Percentiles rank a stretch among this genome's conserved stretches.
phyloP scores from a whole-genome alignment of 768 basidiomycete species.

The Auricularia auricula-judae region DNA sequence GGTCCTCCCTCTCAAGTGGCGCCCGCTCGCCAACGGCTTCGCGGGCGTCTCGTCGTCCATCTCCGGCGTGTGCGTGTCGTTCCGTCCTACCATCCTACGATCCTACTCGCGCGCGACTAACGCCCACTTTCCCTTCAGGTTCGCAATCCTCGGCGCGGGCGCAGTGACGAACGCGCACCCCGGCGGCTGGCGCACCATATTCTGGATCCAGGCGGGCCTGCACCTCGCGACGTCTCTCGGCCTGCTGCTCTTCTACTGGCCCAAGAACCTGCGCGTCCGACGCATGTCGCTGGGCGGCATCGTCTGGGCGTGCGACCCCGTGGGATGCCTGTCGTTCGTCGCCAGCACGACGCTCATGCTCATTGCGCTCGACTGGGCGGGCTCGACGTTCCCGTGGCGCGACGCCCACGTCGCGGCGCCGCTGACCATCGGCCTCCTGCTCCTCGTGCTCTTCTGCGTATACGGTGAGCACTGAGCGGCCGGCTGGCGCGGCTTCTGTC shows the following conservation, averaged over 20 bases:
- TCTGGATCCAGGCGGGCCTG: slow-evolving; percentile 5
- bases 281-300: not conserved
- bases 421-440: slow-evolving; percentile 4
- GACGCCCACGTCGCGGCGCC: slow-evolving; percentile 3
- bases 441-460: not conserved
- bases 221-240: slow-evolving; percentile 1
- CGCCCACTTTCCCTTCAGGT: too few species aligned
- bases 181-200: slow-evolving; percentile 5
- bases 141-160: not conserved
- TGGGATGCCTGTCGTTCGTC: slow-evolving; percentile 2
- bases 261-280: not conserved
- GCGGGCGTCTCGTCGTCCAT: slow-evolving; percentile 1
- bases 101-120: not conserved
- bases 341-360: slow-evolving; percentile 2
- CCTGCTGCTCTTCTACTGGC: slow-evolving; percentile 1
- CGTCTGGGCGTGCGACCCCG: slow-evolving; percentile 7
- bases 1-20: slow-evolving; percentile 6
- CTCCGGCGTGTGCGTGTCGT: not conserved
- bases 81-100: not conserved
- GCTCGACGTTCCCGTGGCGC: slow-evolving; percentile 4
- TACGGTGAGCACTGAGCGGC: not conserved
- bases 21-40: slow-evolving; percentile 7
- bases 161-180: slow-evolving; percentile 1
- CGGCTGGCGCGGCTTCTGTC: too few species aligned
- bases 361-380: slow-evolving; percentile 6